A percentile compares a stretch with the other conserved stretches of the same genome.
Conservation (phyloP, 2,329 filamentous ascomycete genomes). For the Ophiocordyceps unilateralis region DNA sequence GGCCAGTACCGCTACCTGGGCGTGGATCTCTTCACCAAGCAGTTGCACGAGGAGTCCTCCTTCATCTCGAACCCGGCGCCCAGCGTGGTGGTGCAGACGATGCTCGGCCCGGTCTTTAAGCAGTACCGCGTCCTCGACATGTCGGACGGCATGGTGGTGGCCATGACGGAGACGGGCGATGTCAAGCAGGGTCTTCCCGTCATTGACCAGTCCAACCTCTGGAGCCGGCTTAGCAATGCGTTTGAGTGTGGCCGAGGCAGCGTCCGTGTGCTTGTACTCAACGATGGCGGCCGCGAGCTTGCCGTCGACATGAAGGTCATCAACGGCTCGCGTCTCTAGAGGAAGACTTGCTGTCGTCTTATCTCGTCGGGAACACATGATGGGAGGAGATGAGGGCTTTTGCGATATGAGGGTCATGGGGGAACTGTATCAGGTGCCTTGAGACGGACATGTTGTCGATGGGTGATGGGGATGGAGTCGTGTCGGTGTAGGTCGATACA, state of each 20-base stretch:
- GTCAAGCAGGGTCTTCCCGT: conserved; percentile 92
- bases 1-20: conserved; percentile 99
- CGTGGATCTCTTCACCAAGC: conserved; percentile 99
- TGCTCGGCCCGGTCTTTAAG: conserved; percentile 99
- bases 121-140: conserved; percentile 99
- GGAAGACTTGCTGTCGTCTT: neutral
- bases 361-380: neutral
- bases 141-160: conserved; percentile 68
- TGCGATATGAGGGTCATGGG: neutral
- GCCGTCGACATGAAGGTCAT: conserved; percentile 98
- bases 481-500: neutral
- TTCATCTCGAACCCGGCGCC: conserved; percentile 95
- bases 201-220: conserved; percentile 87
- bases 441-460: neutral
- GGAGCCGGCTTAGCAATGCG: conserved; percentile 59
- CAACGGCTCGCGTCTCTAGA: conserved; percentile 56
- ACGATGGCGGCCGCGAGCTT: conserved; percentile 81
- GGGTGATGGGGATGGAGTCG: neutral
- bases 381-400: neutral
- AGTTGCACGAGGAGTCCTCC: conserved; percentile 95
- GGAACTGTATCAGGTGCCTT: neutral
- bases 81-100: conserved; percentile 96
- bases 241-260: conserved; percentile 88
- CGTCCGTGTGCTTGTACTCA: conserved; percentile 90
- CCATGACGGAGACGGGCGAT: conserved; percentile 98